Percentiles rank a stretch among this genome's conserved stretches.
Evolutionary conservation across 2,329 filamentous ascomycete species (phyloP).

Genomic region (Clonostachys solani): DNA sequence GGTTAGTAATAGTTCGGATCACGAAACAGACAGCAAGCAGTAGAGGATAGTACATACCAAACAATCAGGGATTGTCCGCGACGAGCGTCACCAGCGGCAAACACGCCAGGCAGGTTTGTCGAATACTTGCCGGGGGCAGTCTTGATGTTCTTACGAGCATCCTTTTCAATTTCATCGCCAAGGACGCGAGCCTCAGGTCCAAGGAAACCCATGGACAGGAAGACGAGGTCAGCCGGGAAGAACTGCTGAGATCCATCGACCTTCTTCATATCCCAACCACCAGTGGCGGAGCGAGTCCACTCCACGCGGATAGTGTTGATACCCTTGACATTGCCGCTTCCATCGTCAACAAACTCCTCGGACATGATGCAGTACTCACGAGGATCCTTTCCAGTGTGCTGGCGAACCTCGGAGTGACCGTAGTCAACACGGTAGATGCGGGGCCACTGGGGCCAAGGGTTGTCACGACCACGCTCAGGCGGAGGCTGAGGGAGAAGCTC

Average conservation of each 20-base stretch:
- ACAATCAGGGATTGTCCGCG: conserved; percentile 95
- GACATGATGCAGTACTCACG: conserved; percentile 99
- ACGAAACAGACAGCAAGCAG: background rate
- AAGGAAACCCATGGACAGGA: conserved; percentile 96
- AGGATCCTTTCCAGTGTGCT: conserved; percentile 93
- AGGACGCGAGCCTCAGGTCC: conserved; percentile 87
- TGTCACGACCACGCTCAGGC: conserved; percentile 83
- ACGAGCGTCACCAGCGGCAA: conserved; percentile 92
- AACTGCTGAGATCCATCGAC: conserved; percentile 89
- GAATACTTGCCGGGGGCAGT: conserved; percentile 82
- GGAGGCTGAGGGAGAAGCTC: conserved; percentile 92
- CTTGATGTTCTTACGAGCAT: conserved; percentile 94
- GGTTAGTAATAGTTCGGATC: conserved; percentile 1
- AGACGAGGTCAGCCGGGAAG: conserved; percentile 92
- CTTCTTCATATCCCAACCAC: conserved; percentile 99
- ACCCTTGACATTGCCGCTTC: conserved; percentile 82
- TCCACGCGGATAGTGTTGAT: conserved; percentile 95
- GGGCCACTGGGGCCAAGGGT: conserved; percentile 98
- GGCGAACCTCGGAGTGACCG: conserved; percentile 91
- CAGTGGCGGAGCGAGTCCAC: conserved; percentile 85
- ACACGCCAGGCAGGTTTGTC: conserved; percentile 84
- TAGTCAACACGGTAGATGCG: conserved; percentile 98
- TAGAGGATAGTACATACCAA: conserved; percentile 55
- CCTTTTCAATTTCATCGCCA: conserved; percentile 85
- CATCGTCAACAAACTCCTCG: conserved; percentile 91